Percentiles rank a stretch among this genome's conserved stretches.
Conservation (phyloP, 1,139 yeast species). For the Saccharomyces hybrid region DNA sequence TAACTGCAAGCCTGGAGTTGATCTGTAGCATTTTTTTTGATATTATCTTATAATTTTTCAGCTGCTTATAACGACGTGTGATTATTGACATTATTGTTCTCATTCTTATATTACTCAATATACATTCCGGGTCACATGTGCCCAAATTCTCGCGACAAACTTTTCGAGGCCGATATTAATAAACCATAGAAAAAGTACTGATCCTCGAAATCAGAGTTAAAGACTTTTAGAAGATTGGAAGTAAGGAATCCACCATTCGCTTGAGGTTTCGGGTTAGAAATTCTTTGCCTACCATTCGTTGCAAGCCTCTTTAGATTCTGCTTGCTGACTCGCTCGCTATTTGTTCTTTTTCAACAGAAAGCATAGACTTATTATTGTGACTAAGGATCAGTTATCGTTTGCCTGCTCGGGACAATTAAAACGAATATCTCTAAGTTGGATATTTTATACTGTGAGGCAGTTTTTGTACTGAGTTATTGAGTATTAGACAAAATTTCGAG, state of each 20-base stretch:
- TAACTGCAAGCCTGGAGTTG: not conserved
- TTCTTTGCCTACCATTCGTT: not conserved
- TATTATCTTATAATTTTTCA: not conserved
- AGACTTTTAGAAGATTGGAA: not conserved
- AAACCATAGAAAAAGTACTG: not conserved
- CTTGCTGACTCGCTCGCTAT: not conserved
- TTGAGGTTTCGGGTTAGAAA: not conserved
- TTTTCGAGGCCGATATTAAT: conserved; percentile 1
- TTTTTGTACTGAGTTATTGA: not conserved
- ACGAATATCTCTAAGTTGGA: not conserved
- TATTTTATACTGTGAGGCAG: not conserved
- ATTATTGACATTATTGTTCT: not conserved
- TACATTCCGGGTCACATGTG: not conserved
- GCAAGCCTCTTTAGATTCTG: not conserved
- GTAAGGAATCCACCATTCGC: not conserved
- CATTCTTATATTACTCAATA: not conserved
- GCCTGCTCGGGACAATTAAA: not conserved
- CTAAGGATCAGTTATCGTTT: not conserved
- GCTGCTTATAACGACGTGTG: not conserved
- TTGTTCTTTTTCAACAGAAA: not conserved
- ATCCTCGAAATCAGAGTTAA: not conserved
- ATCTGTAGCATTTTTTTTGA: not conserved
- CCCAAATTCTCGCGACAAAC: not conserved
- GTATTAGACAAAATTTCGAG: not conserved
- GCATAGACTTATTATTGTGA: not conserved